phyloP scores from a whole-genome alignment of 1,284 basidiomycete genomes.

The Bjerkandera adusta region DNA sequence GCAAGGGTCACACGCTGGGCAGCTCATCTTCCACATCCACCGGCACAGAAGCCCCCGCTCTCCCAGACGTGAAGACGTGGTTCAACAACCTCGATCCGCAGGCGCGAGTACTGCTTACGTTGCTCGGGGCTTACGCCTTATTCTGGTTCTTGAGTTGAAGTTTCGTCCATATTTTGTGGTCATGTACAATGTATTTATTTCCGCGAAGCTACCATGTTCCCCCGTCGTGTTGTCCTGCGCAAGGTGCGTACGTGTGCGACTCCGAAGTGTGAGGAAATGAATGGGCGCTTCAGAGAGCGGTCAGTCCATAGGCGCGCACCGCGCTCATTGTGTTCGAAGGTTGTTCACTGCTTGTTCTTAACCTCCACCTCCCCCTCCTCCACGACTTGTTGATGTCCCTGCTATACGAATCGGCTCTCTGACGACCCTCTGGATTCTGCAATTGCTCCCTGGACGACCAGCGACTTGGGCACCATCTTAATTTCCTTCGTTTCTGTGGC shows the following conservation, averaged over 20 bases:
- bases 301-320: constrained; percentile 14
- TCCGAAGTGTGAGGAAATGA: neutral
- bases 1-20: constrained; percentile 69
- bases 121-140: constrained; percentile 59
- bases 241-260: neutral
- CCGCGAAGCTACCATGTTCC: no score
- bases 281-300: constrained; percentile 5
- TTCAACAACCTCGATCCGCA: constrained; percentile 60
- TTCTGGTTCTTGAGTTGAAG: constrained; percentile 52
- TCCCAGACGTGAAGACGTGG: constrained; percentile 18
- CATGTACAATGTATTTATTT: neutral
- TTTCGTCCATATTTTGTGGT: constrained; percentile 8
- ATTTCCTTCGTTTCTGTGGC: neutral
- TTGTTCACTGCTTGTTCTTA: constrained; percentile 9
- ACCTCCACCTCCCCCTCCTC: constrained; percentile 11
- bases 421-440: no score
- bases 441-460: no score
- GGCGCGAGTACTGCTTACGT: constrained; percentile 56
- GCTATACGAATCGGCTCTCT: neutral
- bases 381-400: constrained; percentile 15
- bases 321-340: constrained; percentile 6
- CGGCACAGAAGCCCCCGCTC: constrained; percentile 17
- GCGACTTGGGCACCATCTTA: no score
- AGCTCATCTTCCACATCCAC: constrained; percentile 36
- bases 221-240: neutral